Conservation (phyloP, 495 filamentous ascomycete genomes). For the Penicillium subrubescens region DNA sequence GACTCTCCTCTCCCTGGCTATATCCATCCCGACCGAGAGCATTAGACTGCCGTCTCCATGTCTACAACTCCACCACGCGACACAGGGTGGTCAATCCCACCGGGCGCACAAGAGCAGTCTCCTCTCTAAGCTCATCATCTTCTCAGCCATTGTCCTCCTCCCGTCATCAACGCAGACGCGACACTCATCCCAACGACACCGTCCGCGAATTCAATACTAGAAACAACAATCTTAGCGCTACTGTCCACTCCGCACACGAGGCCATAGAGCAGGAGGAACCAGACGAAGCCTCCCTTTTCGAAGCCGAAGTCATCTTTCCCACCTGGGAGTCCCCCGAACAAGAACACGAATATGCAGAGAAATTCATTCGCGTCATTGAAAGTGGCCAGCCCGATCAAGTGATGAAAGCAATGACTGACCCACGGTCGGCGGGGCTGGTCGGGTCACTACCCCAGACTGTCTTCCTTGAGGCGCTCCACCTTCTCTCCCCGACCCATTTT, state of each 20-base stretch:
- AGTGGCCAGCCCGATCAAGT: slow-evolving; percentile 43
- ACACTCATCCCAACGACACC: not conserved
- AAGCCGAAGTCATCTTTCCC: not conserved
- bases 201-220: slow-evolving; percentile 3
- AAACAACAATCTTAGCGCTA: slow-evolving; percentile 1
- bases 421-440: slow-evolving; percentile 36
- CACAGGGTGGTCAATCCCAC: not conserved
- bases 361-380: slow-evolving; percentile 34
- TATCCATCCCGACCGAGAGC: slow-evolving; percentile 16
- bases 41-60: slow-evolving; percentile 9
- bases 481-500: slow-evolving; percentile 46
- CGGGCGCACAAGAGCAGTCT: slow-evolving; percentile 10
- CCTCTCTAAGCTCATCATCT: not conserved
- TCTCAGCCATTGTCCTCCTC: not conserved
- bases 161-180: not conserved
- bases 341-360: slow-evolving; percentile 17
- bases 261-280: slow-evolving; percentile 4
- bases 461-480: slow-evolving; percentile 41
- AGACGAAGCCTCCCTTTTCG: not conserved
- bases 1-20: slow-evolving; percentile 27
- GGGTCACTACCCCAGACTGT: slow-evolving; percentile 33
- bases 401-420: slow-evolving; percentile 37
- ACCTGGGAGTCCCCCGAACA: slow-evolving; percentile 11
- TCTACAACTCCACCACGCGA: slow-evolving; percentile 9
- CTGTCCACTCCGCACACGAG: not conserved